Base-by-base conservation (phyloP, 2,329 filamentous ascomycete species). In the Talaromyces amestolkiae region DNA sequence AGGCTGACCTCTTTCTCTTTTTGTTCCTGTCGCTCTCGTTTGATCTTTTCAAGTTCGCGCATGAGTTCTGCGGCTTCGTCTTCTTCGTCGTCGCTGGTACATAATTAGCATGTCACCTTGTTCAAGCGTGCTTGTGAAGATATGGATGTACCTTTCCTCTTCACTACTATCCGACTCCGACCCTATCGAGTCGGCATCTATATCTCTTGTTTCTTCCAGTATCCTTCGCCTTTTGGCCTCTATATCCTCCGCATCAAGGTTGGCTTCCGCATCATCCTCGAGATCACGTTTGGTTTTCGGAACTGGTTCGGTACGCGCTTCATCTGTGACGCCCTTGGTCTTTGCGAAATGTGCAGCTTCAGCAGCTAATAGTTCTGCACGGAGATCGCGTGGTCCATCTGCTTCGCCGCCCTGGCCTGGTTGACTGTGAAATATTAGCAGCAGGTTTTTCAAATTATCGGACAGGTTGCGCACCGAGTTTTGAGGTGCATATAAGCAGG, bases 401-500 rank as follows among this genome's bases (percentile, higher is more conserved):
- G 89, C 89, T 69, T 88, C 89, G 70, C 92, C 91, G 72, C 95
- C 95, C 81, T 99, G 95, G 53, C 93, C 93, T n/a, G 90, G 85
- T 81, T 95, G 87, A 67, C 89, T 88, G 70, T 70, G 68, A 41
- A 35, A 43, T 19, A 45, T 74, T 63, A 76, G 72, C 43, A 47
- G 45, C 43, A 19, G 7, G 17, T n/a, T 58, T 7, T 15, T 59
- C 17, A 8, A 15, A 17, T 47, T 35, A 8, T 6, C 9, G 15
- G 37, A 43, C 13, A 7, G 10, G 9, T 17, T 7, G 65, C 82
- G 56, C 86, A 89, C 83, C 92, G 87, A 76, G 89, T 91, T 81
- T 99, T 99, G 75, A 99, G 89, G 69, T 92, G 89, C 13, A 92
- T 98, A 78, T 99, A 91, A 37, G 95, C 95, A 39, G 95, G 94